Base-by-base conservation (phyloP, 495 filamentous ascomycete genomes). In the Aspergillus baeticus region DNA sequence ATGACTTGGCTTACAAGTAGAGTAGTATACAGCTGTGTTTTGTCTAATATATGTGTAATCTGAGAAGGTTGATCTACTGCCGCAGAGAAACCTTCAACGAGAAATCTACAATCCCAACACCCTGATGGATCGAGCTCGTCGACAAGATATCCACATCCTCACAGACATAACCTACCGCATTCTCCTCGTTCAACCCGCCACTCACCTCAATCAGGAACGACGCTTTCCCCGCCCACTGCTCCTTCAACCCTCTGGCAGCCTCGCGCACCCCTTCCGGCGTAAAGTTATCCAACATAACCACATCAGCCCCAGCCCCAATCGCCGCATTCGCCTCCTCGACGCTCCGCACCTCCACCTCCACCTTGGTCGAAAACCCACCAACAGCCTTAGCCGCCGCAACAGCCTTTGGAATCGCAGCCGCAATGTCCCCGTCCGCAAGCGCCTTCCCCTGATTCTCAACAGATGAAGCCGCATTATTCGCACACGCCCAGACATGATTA, bases 251-350 rank as follows among this genome's bases (percentile, higher is more conserved):
- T 66, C 57, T 74, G 11, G 92, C 89, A 0, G 88, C 89, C 26
- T 77, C 72, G 64, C 81, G 84, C 51, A 96, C 85, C 0, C 85
- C 91, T 10, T 90, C 85, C 0, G 84, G 80, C 0, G 81, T 82
- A 66, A 98, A 98, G 67, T 98, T 98, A 70, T 98, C 94, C 62
- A 98, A 73, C 94, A 98, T 98, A 48, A 98, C 83, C 6, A 98
- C 83, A 77, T 98, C 93, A 1, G 94, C 94, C 3, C 94, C 95
- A 0, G 93, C 92, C 5, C 71, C 81, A 62, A 96, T 90, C 0
- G 94, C 94, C 70, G 95, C 90, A 66, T 96, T 84, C 4, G 94
- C 94, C 70, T 95, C 91, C 56, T 64, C 84, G 70, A 96, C 81
- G 69, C 79, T 89, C 73, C 91, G 85, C 54, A 91, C 92, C 77